A percentile compares a stretch with the other conserved stretches of the same genome.
Evolutionary conservation across 176 grass and related monocot species (phyloP).

Genomic region (Oryza australiensis): DNA sequence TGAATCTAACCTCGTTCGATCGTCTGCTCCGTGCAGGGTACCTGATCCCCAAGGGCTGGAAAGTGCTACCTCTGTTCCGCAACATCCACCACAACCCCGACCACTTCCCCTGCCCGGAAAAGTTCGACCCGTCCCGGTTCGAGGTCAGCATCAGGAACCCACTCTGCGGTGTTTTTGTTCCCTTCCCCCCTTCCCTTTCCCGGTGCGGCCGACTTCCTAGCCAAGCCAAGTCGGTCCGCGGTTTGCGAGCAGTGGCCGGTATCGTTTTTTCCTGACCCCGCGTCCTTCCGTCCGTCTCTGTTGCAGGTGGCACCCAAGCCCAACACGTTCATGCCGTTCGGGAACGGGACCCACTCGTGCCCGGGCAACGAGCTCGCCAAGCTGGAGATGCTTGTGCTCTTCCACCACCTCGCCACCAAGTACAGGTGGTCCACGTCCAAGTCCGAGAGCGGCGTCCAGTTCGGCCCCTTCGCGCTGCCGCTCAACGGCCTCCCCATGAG

Average conservation of each 20-base stretch:
- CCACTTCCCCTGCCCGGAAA: constrained; percentile 81
- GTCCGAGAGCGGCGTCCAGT: constrained; percentile 86
- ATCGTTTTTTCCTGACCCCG: neutral
- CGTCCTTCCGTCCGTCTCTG: neutral
- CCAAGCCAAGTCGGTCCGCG: neutral
- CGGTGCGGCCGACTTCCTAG: neutral
- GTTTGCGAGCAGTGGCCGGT: neutral
- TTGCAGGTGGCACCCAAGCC: constrained; percentile 82
- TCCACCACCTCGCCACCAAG: constrained; percentile 92
- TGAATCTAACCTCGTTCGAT: neutral
- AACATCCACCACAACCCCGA: constrained; percentile 97
- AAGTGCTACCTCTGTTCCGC: constrained; percentile 91
- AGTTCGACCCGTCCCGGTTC: constrained; percentile 95
- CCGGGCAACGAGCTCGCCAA: constrained; percentile 97
- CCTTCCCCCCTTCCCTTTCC: neutral
- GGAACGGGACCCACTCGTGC: constrained; percentile 96
- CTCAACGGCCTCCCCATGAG: constrained; percentile 84
- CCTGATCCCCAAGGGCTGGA: constrained; percentile 99
- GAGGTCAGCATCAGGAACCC: constrained; percentile 51
- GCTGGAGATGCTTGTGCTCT: constrained; percentile 95
- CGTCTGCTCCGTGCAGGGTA: constrained; percentile 56
- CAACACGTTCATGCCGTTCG: constrained; percentile 98
- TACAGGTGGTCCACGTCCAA: constrained; percentile 81
- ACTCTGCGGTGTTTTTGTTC: neutral
- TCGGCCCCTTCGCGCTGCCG: constrained; percentile 82